Base-by-base conservation (phyloP, 257 asterid species). In the Solanum sitiens region DNA sequence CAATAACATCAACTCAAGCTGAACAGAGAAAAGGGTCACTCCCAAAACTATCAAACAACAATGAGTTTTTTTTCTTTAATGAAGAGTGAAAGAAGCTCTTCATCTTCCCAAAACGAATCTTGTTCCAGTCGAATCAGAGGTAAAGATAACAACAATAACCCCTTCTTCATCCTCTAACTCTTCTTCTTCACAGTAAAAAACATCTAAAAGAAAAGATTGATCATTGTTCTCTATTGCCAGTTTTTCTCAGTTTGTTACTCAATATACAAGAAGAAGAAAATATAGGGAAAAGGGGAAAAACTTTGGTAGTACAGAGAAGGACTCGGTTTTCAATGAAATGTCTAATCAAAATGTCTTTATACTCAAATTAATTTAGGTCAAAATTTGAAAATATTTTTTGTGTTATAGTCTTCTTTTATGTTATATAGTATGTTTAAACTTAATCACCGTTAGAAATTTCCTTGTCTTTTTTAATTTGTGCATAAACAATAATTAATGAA, bases 31-130 rank as follows among this genome's bases (percentile, higher is more conserved):
- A 59, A 16, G 84, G 44, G 37, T 75, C 86, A 2, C n/a, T 65
- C 50, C 70, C 89, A 40, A 76, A 16, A 74, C 42, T 71, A 37
- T 67, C 61, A 53, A 83, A 2, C n/a, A 21, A 37, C 86, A 56
- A 32, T 30, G 89, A 2, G 93, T 91, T 88, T 93, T 75, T 87
- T 90, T 91, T 97, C 98, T 74, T 93, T 95, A 71, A 53, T 11
- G 90, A 97, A 93, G 42, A 95, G 99, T 53, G 98, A 86, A 5
- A 90, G 76, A 5, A 97, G 95, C 18, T 95, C 98, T 68, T 95
- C 98, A 30, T 94, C 98, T 32, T 94, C 98, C 95, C 95, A 91
- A 80, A 91, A 90, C 87, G 93, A 86, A 40, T 95, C 98, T 63
- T 92, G 98, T 87, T 94, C 96, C 84, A 90, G 30, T n/a, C 92